Evolutionary conservation across 805 yeast genomes (phyloP), one percentile per base, ranked within the genome.

Genomic region (Nakazawaea wickerhamii): DNA sequence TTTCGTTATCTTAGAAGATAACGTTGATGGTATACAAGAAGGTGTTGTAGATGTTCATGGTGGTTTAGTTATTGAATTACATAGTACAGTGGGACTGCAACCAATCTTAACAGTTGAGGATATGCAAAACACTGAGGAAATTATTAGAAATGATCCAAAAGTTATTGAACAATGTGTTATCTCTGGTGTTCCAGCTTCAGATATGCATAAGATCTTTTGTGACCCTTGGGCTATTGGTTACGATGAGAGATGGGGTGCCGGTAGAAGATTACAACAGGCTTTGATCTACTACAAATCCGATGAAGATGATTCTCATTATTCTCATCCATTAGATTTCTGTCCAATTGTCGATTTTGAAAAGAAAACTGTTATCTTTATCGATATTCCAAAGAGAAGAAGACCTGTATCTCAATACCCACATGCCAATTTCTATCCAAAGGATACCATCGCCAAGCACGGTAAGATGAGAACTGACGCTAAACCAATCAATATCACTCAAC

Each of bases 181-280:
- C 46, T 70, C 79, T 19, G 85, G 85, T 27, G 63, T 79, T 45
- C 74, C 82, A 38, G 70, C 64, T 19, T 53, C 54, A 26, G 75
- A 74, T 27, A 57, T 65, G 65, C 55, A 61, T 56, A 68, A 72
- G 51, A 67, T 78, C 36, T 78, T 75, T 65, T 78, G 83, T 64
- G 83, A 79, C 55, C 81, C 83, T 40, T 78, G 84, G 84, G 75
- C 84, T 25, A 78, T 79, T 55, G 84, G 84, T 37, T 79, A 75
- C 54, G 85, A 79, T 57, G 84, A 75, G 61, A 69, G 85, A 59
- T 79, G 81, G 79, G 84, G 84, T 22, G 71, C 77, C 31, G 64
- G 72, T 30, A 66, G 73, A 54, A 68, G 85, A 59, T 70, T 79
- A 43, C 84, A 79, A 59, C 85, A 79, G 59, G 83, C 83, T 15